Base-by-base conservation (phyloP, 2,329 filamentous ascomycete genomes). In the Botrytis pseudocinerea region DNA sequence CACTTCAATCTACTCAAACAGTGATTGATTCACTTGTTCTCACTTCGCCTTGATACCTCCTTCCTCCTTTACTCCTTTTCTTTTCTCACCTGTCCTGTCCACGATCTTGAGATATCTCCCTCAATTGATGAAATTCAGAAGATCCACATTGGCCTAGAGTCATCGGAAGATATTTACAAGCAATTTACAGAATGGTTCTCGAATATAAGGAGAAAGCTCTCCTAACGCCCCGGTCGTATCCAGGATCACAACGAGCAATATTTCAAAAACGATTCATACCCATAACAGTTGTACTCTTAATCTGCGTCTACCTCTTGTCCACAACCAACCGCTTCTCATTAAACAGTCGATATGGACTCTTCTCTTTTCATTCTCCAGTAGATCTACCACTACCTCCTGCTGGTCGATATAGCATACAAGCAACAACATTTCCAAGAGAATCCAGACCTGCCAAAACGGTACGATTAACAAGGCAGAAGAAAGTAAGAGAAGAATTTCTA, bases 401-500 rank as follows among this genome's bases (percentile, higher is more conserved):
- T 20, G 69, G 57, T 51, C 69, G 57, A 62, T 70, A 51, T 51
- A 63, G n/a, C 22, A 70, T 70, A 63, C 57, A 70, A 63, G 69
- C 57, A 70, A 46, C 28, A 14, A 38, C 25, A 18, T 70, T 70
- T 46, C 22, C 69, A 40, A 70, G 59, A n/a, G 69, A 70, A 46
- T 70, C 42, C 9, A 70, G 25, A 40, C 16, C 16, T 63, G 57
- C 42, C 9, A 51, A 32, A 63, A 42, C 57, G 22, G n/a, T 40
- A 38, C 42, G 69, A 35, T 40, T 63, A 28, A 60, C 48, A 48
- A 65, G 66, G n/a, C 73, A 71, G 14, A 38, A 40, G n/a, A 69
- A 60, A 35, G 71, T 77, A 1, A 74, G 70, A 35, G 70, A 74
- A 3, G 76, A 75, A 35, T 78, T 75, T 59, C 54, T 69, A 48